These are phyloP conservation scores for Caloboletus inedulis DNA, from an alignment of 1,284 basidiomycete genomes.

Conservation along the genomic window DNA sequence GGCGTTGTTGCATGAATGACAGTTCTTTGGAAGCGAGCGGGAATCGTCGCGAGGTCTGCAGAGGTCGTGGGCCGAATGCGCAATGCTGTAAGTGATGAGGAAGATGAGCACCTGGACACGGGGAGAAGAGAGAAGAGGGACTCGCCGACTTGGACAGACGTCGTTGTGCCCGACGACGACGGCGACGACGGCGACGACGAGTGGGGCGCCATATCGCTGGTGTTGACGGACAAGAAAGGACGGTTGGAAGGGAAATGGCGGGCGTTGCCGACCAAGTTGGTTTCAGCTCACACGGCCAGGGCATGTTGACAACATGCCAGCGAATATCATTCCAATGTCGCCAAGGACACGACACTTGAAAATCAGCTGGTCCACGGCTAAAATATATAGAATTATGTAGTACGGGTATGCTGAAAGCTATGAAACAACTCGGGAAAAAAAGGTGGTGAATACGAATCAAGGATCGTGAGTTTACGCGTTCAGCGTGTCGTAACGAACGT, in stretches of 20 bases:
- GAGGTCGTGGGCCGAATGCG: conserved; percentile 87
- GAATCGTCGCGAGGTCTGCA: conserved; percentile 82
- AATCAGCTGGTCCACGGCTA: conserved; percentile 1
- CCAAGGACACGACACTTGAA: conserved; percentile 8
- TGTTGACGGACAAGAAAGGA: conserved; percentile 9
- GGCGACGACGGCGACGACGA: conserved; percentile 50
- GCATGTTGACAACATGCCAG: no score
- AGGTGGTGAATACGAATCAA: conserved; percentile 18
- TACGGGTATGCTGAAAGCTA: conserved; percentile 34
- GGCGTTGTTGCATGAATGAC: conserved; percentile 75
- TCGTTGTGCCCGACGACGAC: conserved; percentile 59
- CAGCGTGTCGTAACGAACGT: conserved; percentile 31
- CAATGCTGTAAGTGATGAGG: conserved; percentile 56
- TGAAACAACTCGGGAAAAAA: conserved; percentile 17
- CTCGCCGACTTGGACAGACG: conserved; percentile 85
- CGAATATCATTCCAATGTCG: conserved; percentile 5
- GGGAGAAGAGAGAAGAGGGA: conserved; percentile 16
- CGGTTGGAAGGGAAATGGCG: conserved; percentile 29
- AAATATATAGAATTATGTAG: conserved; percentile 35
- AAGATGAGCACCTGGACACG: conserved; percentile 7
- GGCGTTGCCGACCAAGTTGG: conserved; percentile 28
- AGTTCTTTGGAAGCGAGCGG: conserved; percentile 88
- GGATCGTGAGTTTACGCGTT: conserved; percentile 30
- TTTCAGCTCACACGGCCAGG: conserved; percentile 29
- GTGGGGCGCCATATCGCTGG: conserved; percentile 63